Conservation (phyloP, 345 rosid genomes). For the Heritiera littoralis region DNA sequence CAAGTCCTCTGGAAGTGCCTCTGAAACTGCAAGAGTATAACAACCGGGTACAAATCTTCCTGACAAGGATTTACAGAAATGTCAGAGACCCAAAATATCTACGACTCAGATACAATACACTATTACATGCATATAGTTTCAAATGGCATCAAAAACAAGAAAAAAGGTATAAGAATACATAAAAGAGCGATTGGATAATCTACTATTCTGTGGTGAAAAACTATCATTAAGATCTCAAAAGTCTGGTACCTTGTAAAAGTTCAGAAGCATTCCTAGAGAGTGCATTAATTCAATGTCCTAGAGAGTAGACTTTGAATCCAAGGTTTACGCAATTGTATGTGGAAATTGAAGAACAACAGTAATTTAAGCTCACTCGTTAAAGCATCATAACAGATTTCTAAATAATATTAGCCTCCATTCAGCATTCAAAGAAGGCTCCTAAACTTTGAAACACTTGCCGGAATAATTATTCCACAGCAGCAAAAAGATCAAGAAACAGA, state of each 20-base stretch:
- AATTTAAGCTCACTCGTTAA: not conserved
- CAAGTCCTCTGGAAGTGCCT: constrained; percentile 64
- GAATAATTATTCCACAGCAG: not conserved
- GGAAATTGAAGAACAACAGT: not conserved
- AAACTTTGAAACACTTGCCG: not conserved
- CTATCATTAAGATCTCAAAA: not conserved
- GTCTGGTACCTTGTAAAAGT: not conserved
- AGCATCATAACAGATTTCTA: not conserved
- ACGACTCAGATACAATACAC: not conserved
- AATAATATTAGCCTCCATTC: not conserved
- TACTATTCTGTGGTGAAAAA: not conserved
- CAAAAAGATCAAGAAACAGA: not conserved
- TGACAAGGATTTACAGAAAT: constrained; percentile 22
- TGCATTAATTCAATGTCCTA: not conserved
- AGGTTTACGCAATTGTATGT: not conserved
- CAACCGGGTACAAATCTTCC: constrained; percentile 71
- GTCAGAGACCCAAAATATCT: not conserved
- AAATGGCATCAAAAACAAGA: not conserved
- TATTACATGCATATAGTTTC: not conserved
- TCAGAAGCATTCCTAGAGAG: not conserved
- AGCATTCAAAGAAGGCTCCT: constrained; percentile 1
- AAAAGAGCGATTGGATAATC: not conserved
- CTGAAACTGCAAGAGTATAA: constrained; percentile 69
- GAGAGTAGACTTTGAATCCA: not conserved
- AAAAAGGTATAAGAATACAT: not conserved